Evolutionary conservation across 345 rosid species (phyloP).

Genomic region (Rhodamnia rubescens): DNA sequence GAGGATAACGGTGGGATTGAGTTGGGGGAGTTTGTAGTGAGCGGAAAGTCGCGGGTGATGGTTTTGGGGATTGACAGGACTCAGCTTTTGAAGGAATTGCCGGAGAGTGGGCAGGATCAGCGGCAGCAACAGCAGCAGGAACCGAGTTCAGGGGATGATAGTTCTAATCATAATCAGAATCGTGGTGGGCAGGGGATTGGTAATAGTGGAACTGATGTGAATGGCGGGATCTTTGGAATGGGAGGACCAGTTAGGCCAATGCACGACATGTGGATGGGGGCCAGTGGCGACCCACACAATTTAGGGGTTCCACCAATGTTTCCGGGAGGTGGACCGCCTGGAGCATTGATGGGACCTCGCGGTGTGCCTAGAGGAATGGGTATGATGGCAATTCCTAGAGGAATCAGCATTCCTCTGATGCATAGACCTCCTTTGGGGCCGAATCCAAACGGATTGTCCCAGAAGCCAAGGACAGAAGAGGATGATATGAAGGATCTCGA

Average conservation of each 20-base stretch:
- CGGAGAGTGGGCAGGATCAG: slow-evolving; percentile 43
- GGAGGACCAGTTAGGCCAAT: slow-evolving; percentile 31
- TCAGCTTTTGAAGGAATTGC: slow-evolving; percentile 67
- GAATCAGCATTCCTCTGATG: slow-evolving; percentile 14
- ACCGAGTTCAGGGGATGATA: slow-evolving; percentile 3
- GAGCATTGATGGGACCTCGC: slow-evolving; percentile 37
- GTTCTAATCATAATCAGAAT: slow-evolving; percentile 7
- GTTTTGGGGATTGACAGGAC: slow-evolving; percentile 65
- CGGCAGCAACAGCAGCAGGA: slow-evolving; percentile 15
- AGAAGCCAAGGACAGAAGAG: slow-evolving; percentile 58
- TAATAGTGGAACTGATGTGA: slow-evolving; percentile 11
- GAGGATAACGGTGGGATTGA: slow-evolving; percentile 83
- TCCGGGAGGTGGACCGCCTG: slow-evolving; percentile 23
- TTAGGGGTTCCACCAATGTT: slow-evolving; percentile 7
- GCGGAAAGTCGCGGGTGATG: slow-evolving; percentile 83
- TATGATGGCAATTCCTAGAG: slow-evolving; percentile 19
- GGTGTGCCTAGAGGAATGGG: slow-evolving; percentile 33
- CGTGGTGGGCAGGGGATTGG: slow-evolving; percentile 2
- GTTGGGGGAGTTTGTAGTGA: slow-evolving; percentile 69
- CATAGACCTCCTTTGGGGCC: slow-evolving; percentile 41
- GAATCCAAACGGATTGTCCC: background rate
- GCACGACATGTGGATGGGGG: slow-evolving; percentile 58
- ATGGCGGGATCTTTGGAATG: slow-evolving; percentile 18
- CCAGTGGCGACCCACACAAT: slow-evolving; percentile 28
- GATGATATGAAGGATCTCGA: slow-evolving; percentile 87